These are phyloP conservation scores for Bryum argenteum DNA, from an alignment of 225 moss, liverwort and hornwort genomes.

Conservation along the genomic window DNA sequence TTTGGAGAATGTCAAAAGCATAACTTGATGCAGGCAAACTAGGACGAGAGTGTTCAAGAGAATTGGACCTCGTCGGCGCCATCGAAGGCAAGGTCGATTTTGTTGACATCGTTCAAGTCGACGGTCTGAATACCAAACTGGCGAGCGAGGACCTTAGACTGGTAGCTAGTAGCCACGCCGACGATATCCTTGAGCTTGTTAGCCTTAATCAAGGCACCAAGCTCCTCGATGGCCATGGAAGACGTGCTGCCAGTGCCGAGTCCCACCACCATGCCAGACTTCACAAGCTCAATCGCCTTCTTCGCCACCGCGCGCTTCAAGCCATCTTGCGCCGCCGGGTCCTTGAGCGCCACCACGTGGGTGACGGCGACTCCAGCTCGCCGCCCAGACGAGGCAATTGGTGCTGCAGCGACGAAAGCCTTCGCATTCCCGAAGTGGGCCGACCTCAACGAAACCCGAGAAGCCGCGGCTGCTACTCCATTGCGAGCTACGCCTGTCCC, in stretches of 20 bases:
- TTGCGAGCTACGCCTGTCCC: conserved; percentile 16
- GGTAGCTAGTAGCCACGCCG: conserved; percentile 89
- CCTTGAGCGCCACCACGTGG: conserved; percentile 48
- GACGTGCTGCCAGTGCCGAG: conserved; percentile 92
- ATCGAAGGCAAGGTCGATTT: conserved; percentile 89
- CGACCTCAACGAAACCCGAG: conserved; percentile 19
- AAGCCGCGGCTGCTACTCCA: conserved; percentile 1
- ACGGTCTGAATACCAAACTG: conserved; percentile 93
- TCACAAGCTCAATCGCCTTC: conserved; percentile 90
- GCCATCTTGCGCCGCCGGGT: conserved; percentile 57
- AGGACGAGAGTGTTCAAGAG: neutral
- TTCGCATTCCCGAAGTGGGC: conserved; percentile 38
- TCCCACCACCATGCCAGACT: conserved; percentile 89
- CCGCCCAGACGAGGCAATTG: conserved; percentile 2
- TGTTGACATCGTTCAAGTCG: conserved; percentile 93
- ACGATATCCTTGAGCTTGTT: conserved; percentile 89
- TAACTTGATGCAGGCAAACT: too few species aligned
- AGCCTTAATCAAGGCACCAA: conserved; percentile 71
- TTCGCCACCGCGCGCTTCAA: conserved; percentile 91
- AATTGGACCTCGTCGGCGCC: conserved; percentile 84
- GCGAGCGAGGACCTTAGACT: conserved; percentile 89
- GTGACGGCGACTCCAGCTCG: neutral
- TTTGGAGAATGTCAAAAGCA: neutral
- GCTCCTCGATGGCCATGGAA: conserved; percentile 92
- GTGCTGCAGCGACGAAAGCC: conserved; percentile 9